Conservation (phyloP, 768 basidiomycete genomes). For the Mycena rosella region DNA sequence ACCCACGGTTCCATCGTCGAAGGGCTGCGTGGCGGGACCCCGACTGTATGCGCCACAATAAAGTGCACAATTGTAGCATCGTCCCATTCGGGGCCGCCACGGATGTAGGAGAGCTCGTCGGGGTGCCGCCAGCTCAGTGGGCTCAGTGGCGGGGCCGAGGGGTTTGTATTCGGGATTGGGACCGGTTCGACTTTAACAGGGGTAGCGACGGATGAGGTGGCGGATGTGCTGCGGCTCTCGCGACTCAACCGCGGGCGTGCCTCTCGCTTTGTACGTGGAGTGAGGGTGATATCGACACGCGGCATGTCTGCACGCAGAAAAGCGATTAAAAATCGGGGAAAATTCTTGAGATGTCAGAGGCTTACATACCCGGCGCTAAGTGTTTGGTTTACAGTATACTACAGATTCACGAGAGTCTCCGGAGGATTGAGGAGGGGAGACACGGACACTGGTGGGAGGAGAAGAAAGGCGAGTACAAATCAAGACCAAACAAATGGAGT, state of each 20-base stretch:
- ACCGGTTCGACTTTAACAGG: not conserved
- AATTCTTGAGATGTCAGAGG: no score
- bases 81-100: not conserved
- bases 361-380: not conserved
- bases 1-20: not conserved
- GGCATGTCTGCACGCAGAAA: slow-evolving; percentile 6
- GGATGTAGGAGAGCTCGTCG: slow-evolving; percentile 25
- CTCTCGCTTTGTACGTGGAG: slow-evolving; percentile 2
- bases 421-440: not conserved
- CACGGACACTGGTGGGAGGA: slow-evolving; percentile 2
- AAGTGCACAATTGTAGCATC: slow-evolving; percentile 15
- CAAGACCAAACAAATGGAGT: slow-evolving; percentile 22
- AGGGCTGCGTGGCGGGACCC: not conserved
- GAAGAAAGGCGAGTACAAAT: slow-evolving; percentile 14
- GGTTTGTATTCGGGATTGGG: not conserved
- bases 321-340: not conserved
- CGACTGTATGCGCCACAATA: not conserved
- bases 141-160: not conserved
- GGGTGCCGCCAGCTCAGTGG: slow-evolving; percentile 14
- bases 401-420: not conserved
- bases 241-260: not conserved
- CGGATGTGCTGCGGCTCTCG: not conserved
- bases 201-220: not conserved
- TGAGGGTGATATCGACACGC: not conserved
- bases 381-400: not conserved